Evolutionary conservation across 2,329 filamentous ascomycete genomes (phyloP), one percentile per base, ranked within the genome.

Genomic region (Diaporthe sp.): DNA sequence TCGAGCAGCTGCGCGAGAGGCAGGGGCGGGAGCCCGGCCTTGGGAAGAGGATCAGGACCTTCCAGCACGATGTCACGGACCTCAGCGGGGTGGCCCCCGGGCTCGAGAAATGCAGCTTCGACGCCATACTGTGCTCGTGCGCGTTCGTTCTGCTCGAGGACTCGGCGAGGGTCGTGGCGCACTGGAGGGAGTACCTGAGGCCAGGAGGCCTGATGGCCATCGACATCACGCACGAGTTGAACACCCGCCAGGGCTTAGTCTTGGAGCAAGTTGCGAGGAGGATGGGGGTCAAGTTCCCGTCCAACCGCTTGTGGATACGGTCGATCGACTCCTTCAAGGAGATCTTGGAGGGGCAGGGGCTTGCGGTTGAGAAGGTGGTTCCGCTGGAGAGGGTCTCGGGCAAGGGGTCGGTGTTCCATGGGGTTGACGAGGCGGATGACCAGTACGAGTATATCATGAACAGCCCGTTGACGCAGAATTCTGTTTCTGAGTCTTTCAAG

Each of bases 151-250:
- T 84, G 6, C 78, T 83, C 17, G 74, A 78, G 27, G 61, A 80
- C 3, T 80, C 81, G 1, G 76, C 77, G 1, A 50, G 63, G 4
- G 80, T 80, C 12, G 74, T 83, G 17, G 71, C 70, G 6, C 76
- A 79, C 42, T 84, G 82, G 82, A 76, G 66, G 53, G 75, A 76
- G 10, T 82, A 78, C 56, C 75, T 83, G 25, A 78, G 78, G 56
- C 75, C 75, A 0, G 78, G 78, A 3, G 82, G 81, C 5, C 77
- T 71, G 17, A 69, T 83, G 66, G 79, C 78, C 12, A 78, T 83
- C 39, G 82, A 84, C 58, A 76, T 83, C n/a, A 77, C 80, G 17
- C 81, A 83, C 66, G 80, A 83, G 74, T 59, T 77, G 22, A 82
- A 78, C 53, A 73, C 81, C 42, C 78, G 76, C 13, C 39, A 77